Conservation (phyloP, 78 protist species). For the Dictyostelium brefeldianum region DNA sequence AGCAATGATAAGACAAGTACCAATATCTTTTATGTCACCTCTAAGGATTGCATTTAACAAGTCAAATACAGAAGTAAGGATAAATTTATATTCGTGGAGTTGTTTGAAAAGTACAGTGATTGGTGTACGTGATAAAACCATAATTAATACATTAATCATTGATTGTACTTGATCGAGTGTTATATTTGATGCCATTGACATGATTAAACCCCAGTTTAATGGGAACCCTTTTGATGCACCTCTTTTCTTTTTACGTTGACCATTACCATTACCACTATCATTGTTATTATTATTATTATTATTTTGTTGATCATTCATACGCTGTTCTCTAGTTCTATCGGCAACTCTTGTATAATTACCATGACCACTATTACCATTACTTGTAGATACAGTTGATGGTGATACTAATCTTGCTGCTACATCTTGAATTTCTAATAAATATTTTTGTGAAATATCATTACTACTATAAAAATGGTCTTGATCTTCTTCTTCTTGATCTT, state of each 20-base stretch:
- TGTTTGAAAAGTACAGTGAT: slow-evolving; percentile 43
- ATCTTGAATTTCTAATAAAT: slow-evolving; percentile 28
- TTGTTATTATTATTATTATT: too few relatives aligned
- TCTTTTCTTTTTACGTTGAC: slow-evolving; percentile 18
- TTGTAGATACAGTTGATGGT: not conserved
- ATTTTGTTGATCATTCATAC: not conserved
- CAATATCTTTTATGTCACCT: slow-evolving; percentile 45
- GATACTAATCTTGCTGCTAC: not conserved
- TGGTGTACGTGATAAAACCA: slow-evolving; percentile 64
- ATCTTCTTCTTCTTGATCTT: slow-evolving; percentile 44
- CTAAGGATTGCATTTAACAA: slow-evolving; percentile 36
- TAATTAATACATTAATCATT: slow-evolving; percentile 50
- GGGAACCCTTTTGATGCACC: slow-evolving; percentile 26
- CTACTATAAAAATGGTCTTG: not conserved
- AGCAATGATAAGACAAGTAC: slow-evolving; percentile 23
- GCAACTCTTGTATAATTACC: not conserved
- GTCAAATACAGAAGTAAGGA: slow-evolving; percentile 39
- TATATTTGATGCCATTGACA: slow-evolving; percentile 43
- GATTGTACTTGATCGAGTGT: slow-evolving; percentile 70
- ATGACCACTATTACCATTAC: not conserved
- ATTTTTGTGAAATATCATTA: not conserved
- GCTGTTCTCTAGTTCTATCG: not conserved
- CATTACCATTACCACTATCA: not conserved
- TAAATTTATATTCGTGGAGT: slow-evolving; percentile 20
- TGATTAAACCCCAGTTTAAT: slow-evolving; percentile 40